Evolutionary conservation across 371 early-diverging fungal genomes (phyloP).

Genomic region (Saksenaea vasiformis): DNA sequence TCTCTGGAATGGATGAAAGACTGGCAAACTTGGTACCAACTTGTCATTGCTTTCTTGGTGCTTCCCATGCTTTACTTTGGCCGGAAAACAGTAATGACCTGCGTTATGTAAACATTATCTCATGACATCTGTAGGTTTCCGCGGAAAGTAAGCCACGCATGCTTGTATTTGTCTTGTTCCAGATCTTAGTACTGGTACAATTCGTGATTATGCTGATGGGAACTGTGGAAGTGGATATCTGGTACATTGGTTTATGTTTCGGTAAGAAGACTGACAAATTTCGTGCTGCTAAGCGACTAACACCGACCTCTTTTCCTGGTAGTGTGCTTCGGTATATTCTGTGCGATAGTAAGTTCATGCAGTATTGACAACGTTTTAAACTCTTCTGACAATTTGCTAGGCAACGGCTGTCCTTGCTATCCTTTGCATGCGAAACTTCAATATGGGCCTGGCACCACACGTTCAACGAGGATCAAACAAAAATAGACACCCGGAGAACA

Average conservation of each 20-base stretch:
- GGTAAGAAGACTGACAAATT: slow-evolving; percentile 28
- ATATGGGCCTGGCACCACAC: slow-evolving; percentile 41
- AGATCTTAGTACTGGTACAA: slow-evolving; percentile 33
- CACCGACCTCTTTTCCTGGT: neutral
- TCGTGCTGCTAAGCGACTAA: neutral
- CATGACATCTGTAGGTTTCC: slow-evolving; percentile 23
- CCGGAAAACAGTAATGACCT: slow-evolving; percentile 34
- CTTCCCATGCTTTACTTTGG: slow-evolving; percentile 47
- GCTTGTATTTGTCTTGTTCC: slow-evolving; percentile 41
- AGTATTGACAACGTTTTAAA: neutral
- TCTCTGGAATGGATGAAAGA: slow-evolving; percentile 10
- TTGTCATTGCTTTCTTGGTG: slow-evolving; percentile 37
- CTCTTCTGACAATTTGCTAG: neutral
- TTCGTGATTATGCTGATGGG: slow-evolving; percentile 34
- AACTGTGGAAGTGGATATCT: slow-evolving; percentile 24
- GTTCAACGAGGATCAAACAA: slow-evolving; percentile 43
- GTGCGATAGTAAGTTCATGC: slow-evolving; percentile 32
- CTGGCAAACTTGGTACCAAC: slow-evolving; percentile 28
- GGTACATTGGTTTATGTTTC: slow-evolving; percentile 53
- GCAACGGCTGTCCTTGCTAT: slow-evolving; percentile 3
- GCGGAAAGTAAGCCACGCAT: slow-evolving; percentile 35
- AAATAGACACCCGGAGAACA: slow-evolving; percentile 20
- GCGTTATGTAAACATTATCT: neutral
- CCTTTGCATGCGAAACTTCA: slow-evolving; percentile 40
- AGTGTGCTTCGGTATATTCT: slow-evolving; percentile 41